Base-by-base conservation (phyloP, 768 basidiomycete genomes). In the Kondoa malvinella region DNA sequence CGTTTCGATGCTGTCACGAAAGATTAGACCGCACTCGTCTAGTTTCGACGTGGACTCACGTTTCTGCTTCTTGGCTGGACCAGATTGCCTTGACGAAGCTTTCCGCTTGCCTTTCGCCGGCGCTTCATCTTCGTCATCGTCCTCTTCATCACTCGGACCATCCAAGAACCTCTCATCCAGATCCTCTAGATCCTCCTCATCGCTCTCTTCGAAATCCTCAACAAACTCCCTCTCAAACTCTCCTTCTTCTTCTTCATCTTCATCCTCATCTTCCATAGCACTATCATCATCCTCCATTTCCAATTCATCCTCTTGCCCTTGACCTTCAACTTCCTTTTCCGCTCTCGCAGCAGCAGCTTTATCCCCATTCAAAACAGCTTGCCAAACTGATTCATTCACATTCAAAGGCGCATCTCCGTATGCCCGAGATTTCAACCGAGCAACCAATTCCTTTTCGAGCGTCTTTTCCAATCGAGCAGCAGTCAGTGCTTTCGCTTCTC, bases 321-420 rank as follows among this genome's bases (percentile, higher is more conserved):
- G 12, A 8, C 40, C 40, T 73, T 81, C 77, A 65, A 64, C 80
- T 68, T 77, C 79, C 68, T 74, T 75, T 69, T 77, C 76, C 8
- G 21, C 40, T 50, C 40, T 50, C 21, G 8, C n/a, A 32, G 66
- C 75, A 58, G 71, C 72, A 59, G 69, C 70, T 65, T 75, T 73
- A 75, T 95, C 91, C 60, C 85, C 81, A 74, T 95, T 89, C 56
- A 97, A 79, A 65, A 99, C 86, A 1, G 88, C 85, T 71, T 86
- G 84, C 95, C 95, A 97, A 8, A 97, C 92, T 56, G 81, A 85
- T 78, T 99, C 95, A 77, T 99, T 97, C 68, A 99, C 92, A 77
- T 99, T 97, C 57, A 99, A 82, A 15, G 95, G 95, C 34, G 88
- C 87, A 74, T 97, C 94, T 57, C 95, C 94, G 75, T 99, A 97